Evolutionary conservation across 2,329 filamentous ascomycete species (phyloP).

Genomic region (Fusarium tanahbumbuense): DNA sequence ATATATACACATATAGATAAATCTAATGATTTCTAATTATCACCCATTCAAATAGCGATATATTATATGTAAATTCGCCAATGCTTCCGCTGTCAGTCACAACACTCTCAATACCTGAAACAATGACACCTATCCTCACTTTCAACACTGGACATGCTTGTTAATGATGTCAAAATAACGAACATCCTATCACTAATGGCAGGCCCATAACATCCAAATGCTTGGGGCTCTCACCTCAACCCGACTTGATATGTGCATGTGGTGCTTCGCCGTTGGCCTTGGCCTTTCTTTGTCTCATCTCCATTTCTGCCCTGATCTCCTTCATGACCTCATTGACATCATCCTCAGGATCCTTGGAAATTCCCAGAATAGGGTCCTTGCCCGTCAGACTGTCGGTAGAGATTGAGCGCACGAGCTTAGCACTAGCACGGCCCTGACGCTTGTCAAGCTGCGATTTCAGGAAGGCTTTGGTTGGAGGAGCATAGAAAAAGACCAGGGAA

Average conservation of each 20-base stretch:
- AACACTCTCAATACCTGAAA: constrained; percentile 12
- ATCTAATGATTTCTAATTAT: constrained; percentile 39
- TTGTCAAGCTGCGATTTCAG: constrained; percentile 70
- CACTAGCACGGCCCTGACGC: constrained; percentile 61
- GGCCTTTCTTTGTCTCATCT: constrained; percentile 55
- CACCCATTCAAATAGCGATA: constrained; percentile 16
- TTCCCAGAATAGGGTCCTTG: constrained; percentile 76
- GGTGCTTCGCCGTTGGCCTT: constrained; percentile 71
- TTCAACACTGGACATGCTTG: constrained; percentile 1
- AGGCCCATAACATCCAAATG: not conserved
- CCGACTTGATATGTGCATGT: constrained; percentile 44
- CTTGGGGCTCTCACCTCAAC: not conserved
- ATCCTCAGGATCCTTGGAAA: constrained; percentile 79
- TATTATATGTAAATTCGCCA: not conserved
- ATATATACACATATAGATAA: constrained; percentile 34
- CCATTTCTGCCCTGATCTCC: constrained; percentile 80
- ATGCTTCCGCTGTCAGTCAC: not conserved
- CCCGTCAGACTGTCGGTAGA: constrained; percentile 69
- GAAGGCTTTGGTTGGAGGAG: constrained; percentile 72
- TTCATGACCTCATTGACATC: constrained; percentile 83
- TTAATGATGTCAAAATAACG: not conserved
- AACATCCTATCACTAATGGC: constrained; percentile 3
- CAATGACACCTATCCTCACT: not conserved
- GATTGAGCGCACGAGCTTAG: constrained; percentile 59
- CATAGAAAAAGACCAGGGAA: constrained; percentile 81